Percentiles rank a stretch among this genome's conserved stretches.
Evolutionary conservation across 768 basidiomycete genomes (phyloP).

Genomic region (Rhizopogon vesiculosus): DNA sequence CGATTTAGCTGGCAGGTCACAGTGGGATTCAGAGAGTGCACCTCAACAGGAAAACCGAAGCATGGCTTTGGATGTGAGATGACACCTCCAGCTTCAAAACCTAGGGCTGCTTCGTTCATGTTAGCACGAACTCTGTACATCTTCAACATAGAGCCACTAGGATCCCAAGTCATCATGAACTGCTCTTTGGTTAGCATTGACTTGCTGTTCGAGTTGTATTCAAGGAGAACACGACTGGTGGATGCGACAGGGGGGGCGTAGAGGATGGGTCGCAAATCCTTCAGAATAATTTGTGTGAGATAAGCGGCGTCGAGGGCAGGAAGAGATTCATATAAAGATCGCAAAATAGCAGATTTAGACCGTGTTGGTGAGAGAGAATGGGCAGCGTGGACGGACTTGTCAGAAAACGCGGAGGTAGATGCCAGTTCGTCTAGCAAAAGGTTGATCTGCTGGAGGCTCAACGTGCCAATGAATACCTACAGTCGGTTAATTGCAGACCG

Average conservation of each 20-base stretch:
- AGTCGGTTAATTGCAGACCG: conserved; percentile 3
- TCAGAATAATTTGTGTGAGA: conserved; percentile 84
- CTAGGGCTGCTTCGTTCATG: conserved; percentile 51
- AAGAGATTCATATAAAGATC: conserved; percentile 54
- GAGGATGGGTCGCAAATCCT: conserved; percentile 77
- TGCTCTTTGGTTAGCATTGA: conserved; percentile 51
- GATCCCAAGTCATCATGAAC: conserved; percentile 75
- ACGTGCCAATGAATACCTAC: conserved; percentile 17
- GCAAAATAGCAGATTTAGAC: conserved; percentile 35
- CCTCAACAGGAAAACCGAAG: conserved; percentile 62
- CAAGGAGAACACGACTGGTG: conserved; percentile 44
- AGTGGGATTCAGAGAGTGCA: conserved; percentile 17
- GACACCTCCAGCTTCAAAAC: conserved; percentile 32
- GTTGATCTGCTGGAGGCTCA: conserved; percentile 50
- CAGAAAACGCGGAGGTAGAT: conserved; percentile 56
- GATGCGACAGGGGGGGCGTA: conserved; percentile 54
- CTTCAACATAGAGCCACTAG: conserved; percentile 43
- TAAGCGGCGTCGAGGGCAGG: conserved; percentile 61
- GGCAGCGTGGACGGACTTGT: conserved; percentile 36
- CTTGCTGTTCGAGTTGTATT: conserved; percentile 55
- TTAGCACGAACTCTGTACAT: conserved; percentile 53
- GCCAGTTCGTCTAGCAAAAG: conserved; percentile 72
- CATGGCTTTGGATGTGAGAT: conserved; percentile 30
- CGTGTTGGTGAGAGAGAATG: conserved; percentile 29
- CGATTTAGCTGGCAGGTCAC: neutral